Base-by-base conservation (phyloP, 345 rosid genomes). In the Salix exigua region DNA sequence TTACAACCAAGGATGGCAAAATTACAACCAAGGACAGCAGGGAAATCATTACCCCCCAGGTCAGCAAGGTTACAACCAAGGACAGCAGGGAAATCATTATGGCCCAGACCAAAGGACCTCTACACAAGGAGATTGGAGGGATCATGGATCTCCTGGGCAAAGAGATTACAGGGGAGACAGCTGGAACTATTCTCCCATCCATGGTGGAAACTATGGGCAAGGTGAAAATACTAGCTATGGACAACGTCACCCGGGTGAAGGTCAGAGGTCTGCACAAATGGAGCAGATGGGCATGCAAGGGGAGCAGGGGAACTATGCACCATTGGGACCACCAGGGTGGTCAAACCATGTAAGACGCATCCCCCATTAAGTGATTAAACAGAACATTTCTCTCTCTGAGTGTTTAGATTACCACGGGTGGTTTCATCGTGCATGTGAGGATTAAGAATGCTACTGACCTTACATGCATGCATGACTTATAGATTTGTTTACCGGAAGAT, bases 11-110 rank as follows among this genome's bases (percentile, higher is more conserved):
- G 86, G n/a, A 73, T 75, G 10, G 26, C 87, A 78, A 63, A 83
- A 88, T 40, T 40, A 40, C 87, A 84, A 64, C 96, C 83, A 73
- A 86, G 86, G n/a, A 73, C 77, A 69, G 73, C 89, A 85, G 79
- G 86, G 87, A 50, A 83, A 78, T 81, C 84, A 51, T 70, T 86
- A 75, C n/a, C n/a, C n/a, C n/a, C n/a, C n/a, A 86, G 86, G n/a
- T 72, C 77, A 69, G 73, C 82, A 82, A 85, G 79, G 86, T 17
- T 25, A 35, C 42, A 0, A 1, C 48, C 77, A 30, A 19, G 87
- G 67, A 55, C 75, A 80, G 35, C 86, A 79, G 68, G 83, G 87
- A 64, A 82, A 79, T 81, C 85, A 67, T 77, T 83, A 74, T 74
- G 40, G 87, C 40, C 90, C 68, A 73, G 83, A 79, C 8, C 83